Evolutionary conservation across 2,329 filamentous ascomycete species (phyloP), one percentile per base, ranked within the genome.

Genomic region (Coniosporium tulheliwenetii): DNA sequence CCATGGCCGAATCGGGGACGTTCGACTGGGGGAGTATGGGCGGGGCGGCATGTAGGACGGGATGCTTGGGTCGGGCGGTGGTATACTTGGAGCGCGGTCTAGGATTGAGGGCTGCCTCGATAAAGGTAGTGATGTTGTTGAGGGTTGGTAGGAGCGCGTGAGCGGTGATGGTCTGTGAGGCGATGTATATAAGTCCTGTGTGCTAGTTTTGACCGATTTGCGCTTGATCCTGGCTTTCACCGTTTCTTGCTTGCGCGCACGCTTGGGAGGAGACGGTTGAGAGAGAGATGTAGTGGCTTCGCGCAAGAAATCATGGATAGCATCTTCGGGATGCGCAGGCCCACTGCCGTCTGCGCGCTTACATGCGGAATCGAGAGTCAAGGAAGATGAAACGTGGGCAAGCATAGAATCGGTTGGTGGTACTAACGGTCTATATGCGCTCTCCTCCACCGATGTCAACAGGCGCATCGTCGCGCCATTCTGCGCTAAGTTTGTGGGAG

Each of bases 41-140:
- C 61, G 54, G 51, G 81, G 85, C 5, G 76, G 71, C 1, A 72
- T 68, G 47, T 83, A 79, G 31, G 75, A 70, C 3, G 77, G 74
- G 5, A 69, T 69, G 54, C 10, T 12, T 8, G 67, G 63, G 2
- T 71, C 71, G 3, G 73, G 70, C 39, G 80, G 78, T 1, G 63
- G 64, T 41, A 70, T 65, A 36, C 60, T 60, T 4, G 67, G 67
- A 2, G 63, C 64, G 42, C 56, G 56, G 48, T 73, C 69, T 33
- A 73, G 53, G 29, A 74, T 61, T 1, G 70, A 73, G 5, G 66
- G 57, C 16, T 65, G 55, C 52, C 69, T 59, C 14, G 68, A 70
- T 8, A 62, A 48, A 8, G 66, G 61, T 39, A 62, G 52, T 13
- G 63, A 64, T 34, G 57, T 54, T 15, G 63, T 58, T 19, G 67